Conservation (phyloP, 2,329 filamentous ascomycete genomes). For the Scedosporium minutisporum region DNA sequence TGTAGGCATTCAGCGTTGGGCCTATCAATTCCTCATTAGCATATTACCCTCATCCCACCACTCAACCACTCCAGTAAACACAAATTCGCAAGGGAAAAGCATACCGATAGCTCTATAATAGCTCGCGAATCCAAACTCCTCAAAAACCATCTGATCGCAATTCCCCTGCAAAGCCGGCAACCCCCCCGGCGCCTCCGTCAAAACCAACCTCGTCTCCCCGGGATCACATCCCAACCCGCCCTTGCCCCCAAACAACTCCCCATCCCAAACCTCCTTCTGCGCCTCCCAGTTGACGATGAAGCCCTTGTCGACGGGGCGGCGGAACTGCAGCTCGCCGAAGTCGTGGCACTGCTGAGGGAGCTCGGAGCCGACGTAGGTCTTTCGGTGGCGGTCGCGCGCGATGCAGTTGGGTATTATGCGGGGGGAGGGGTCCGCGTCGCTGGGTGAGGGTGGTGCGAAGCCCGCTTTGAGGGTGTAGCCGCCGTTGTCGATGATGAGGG, state of each 20-base stretch:
- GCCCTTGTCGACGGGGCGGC: conserved; percentile 85
- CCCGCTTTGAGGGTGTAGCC: conserved; percentile 87
- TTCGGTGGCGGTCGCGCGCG: conserved; percentile 68
- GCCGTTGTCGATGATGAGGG: conserved; percentile 89
- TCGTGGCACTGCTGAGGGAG: conserved; percentile 69
- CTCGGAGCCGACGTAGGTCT: conserved; percentile 71
- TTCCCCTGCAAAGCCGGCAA: conserved; percentile 75
- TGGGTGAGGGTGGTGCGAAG: conserved; percentile 35
- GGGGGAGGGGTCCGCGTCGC: conserved; percentile 33
- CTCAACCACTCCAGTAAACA: conserved; percentile 7
- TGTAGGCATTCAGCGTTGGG: conserved; percentile 70
- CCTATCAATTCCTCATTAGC: conserved; percentile 32
- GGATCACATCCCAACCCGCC: conserved; percentile 64
- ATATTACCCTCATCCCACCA: not conserved
- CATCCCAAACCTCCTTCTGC: conserved; percentile 91
- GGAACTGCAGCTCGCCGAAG: conserved; percentile 79
- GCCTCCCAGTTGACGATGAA: conserved; percentile 96
- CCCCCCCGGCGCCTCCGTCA: conserved; percentile 79
- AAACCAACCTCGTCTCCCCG: conserved; percentile 68
- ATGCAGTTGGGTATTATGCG: conserved; percentile 79
- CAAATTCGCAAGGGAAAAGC: conserved; percentile 10
- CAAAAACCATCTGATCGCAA: conserved; percentile 93
- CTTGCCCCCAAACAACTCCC: conserved; percentile 63
- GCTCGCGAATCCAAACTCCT: conserved; percentile 87
- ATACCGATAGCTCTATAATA: conserved; percentile 68